These are phyloP conservation scores for Alternaria atra DNA, from an alignment of 2,329 filamentous ascomycete species.

Conservation along the genomic window DNA sequence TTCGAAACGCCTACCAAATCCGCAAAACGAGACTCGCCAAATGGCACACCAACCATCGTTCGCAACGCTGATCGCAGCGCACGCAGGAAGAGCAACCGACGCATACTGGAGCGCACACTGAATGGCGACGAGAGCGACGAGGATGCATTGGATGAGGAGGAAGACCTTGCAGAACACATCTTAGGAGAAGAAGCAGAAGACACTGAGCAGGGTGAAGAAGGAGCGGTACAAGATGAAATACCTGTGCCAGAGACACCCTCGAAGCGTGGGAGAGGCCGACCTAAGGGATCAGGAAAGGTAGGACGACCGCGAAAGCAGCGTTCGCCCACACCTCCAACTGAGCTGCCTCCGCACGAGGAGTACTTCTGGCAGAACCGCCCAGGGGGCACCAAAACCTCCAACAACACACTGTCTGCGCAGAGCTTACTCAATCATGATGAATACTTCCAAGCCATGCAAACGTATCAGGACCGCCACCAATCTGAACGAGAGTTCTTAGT, in stretches of 20 bases:
- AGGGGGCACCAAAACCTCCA: constrained; percentile 82
- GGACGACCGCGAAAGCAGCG: constrained; percentile 69
- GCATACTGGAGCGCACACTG: constrained; percentile 76
- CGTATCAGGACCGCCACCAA: constrained; percentile 73
- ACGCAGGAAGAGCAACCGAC: constrained; percentile 81
- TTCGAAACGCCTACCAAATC: constrained; percentile 57
- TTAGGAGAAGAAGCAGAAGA: constrained; percentile 63
- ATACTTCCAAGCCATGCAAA: constrained; percentile 76
- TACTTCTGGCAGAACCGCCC: constrained; percentile 94
- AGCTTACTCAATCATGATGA: constrained; percentile 88
- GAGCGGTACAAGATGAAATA: constrained; percentile 32
- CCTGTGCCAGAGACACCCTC: constrained; percentile 63
- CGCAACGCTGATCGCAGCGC: constrained; percentile 85
- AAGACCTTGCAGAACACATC: constrained; percentile 74
- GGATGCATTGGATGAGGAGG: constrained; percentile 70
- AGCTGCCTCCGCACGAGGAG: constrained; percentile 86
- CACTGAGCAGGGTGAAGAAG: constrained; percentile 31
- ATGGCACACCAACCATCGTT: constrained; percentile 68
- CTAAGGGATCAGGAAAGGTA: constrained; percentile 38
- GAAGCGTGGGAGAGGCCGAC: constrained; percentile 59
- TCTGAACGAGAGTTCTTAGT: constrained; percentile 76
- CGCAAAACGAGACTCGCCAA: constrained; percentile 41
- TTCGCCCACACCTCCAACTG: constrained; percentile 80
- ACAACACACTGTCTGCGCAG: constrained; percentile 80
- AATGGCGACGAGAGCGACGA: constrained; percentile 73